Percentiles rank a stretch among this genome's conserved stretches.
phyloP scores from a whole-genome alignment of 2,329 filamentous ascomycete genomes.

The Aspergillus sp. region DNA sequence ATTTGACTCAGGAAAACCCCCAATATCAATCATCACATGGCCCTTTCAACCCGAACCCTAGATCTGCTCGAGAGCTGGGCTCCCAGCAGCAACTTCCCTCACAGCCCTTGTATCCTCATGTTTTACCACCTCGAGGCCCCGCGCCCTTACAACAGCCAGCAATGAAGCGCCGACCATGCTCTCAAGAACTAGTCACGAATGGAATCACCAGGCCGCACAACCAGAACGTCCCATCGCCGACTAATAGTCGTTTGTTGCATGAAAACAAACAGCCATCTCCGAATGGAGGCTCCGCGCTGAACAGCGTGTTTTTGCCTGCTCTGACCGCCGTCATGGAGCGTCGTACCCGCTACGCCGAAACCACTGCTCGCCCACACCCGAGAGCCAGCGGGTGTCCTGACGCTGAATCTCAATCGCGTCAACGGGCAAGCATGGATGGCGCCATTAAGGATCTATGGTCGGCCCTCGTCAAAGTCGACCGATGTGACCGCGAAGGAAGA shows the following conservation, averaged over 20 bases:
- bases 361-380: slow-evolving; percentile 23
- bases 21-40: slow-evolving; percentile 13
- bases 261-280: slow-evolving; percentile 13
- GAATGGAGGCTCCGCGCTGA: slow-evolving; percentile 72
- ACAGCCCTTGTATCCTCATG: slow-evolving; percentile 23
- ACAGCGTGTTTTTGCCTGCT: slow-evolving; percentile 85
- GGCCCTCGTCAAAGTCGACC: slow-evolving; percentile 82
- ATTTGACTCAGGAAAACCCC: slow-evolving; percentile 21
- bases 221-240: background rate
- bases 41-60: slow-evolving; percentile 7
- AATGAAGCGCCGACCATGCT: background rate
- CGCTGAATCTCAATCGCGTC: slow-evolving; percentile 51
- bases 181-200: background rate
- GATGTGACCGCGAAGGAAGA: slow-evolving; percentile 73
- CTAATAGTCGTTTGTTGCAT: slow-evolving; percentile 4
- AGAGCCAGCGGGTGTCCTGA: no score
- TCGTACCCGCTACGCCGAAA: slow-evolving; percentile 51
- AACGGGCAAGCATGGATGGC: slow-evolving; percentile 73
- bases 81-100: slow-evolving; percentile 6
- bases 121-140: background rate
- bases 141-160: background rate
- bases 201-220: background rate
- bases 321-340: slow-evolving; percentile 83
- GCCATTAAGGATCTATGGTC: slow-evolving; percentile 74
- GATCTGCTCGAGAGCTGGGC: slow-evolving; percentile 5